Evolutionary conservation across 108 stramenopile species (phyloP).

Genomic region (Pseudonitzschia pungens): DNA sequence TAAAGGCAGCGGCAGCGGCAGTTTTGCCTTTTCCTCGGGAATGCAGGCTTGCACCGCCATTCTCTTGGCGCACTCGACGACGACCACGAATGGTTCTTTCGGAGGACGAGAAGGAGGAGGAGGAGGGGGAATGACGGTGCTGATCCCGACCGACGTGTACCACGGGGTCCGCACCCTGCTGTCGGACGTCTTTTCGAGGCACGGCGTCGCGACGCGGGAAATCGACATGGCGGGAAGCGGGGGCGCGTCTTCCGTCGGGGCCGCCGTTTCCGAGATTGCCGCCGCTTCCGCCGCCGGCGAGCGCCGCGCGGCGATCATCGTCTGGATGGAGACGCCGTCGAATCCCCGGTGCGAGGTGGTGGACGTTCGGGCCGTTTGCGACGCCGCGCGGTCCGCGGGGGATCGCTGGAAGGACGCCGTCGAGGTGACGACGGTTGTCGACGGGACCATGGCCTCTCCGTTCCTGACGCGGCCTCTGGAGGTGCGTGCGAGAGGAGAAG

Average conservation of each 20-base stretch:
- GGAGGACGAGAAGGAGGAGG: too few relatives aligned
- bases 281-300: neutral
- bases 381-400: conserved; percentile 20
- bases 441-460: conserved; percentile 87
- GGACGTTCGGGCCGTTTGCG: conserved; percentile 61
- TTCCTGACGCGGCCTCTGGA: conserved; percentile 67
- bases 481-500: too few relatives aligned
- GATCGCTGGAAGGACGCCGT: neutral
- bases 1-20: neutral
- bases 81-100: too few relatives aligned
- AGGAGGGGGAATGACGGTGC: conserved; percentile 35
- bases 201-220: conserved; percentile 43
- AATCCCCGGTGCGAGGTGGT: conserved; percentile 83
- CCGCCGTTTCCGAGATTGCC: conserved; percentile 6
- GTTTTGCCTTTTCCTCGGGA: conserved; percentile 58
- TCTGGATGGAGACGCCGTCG: conserved; percentile 93
- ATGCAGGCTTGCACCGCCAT: conserved; percentile 84
- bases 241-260: conserved; percentile 31
- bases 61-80: conserved; percentile 62
- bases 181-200: conserved; percentile 47
- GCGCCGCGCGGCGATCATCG: conserved; percentile 31
- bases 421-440: conserved; percentile 71
- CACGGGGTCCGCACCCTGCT: conserved; percentile 81
- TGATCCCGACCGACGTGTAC: conserved; percentile 77
- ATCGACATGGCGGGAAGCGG: conserved; percentile 45